phyloP scores from a whole-genome alignment of 2,329 filamentous ascomycete species.

The Xylariaceae sp. region DNA sequence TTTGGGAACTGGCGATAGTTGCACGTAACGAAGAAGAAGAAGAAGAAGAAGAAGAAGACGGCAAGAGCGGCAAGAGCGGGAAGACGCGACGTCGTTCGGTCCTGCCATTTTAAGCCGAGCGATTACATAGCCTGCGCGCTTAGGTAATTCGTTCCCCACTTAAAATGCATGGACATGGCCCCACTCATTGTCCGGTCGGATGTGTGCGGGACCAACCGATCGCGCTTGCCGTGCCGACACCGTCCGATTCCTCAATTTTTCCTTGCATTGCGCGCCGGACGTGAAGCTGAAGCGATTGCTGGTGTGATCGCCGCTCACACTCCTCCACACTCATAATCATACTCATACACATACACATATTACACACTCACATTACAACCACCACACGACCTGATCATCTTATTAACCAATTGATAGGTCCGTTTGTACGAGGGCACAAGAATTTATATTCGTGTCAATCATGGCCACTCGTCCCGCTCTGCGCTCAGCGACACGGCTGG shows the following conservation, averaged over 20 bases:
- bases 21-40: too few species aligned
- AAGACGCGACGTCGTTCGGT: too few species aligned
- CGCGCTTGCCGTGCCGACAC: conserved; percentile 8
- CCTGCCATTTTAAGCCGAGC: too few species aligned
- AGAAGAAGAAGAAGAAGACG: too few species aligned
- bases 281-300: background rate
- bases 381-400: background rate
- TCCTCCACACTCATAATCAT: background rate
- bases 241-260: conserved; percentile 17
- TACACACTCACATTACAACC: background rate
- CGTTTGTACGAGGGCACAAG: too few species aligned
- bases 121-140: too few species aligned
- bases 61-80: too few species aligned
- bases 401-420: background rate
- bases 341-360: background rate
- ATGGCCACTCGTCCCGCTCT: conserved; percentile 29
- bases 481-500: conserved; percentile 24
- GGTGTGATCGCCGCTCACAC: background rate
- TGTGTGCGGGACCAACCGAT: background rate
- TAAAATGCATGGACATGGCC: background rate
- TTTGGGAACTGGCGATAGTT: too few species aligned
- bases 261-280: conserved; percentile 6
- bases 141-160: background rate
- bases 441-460: conserved; percentile 5
- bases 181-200: background rate